Evolutionary conservation across 768 basidiomycete species (phyloP).

Genomic region (Termitomyces sp.): DNA sequence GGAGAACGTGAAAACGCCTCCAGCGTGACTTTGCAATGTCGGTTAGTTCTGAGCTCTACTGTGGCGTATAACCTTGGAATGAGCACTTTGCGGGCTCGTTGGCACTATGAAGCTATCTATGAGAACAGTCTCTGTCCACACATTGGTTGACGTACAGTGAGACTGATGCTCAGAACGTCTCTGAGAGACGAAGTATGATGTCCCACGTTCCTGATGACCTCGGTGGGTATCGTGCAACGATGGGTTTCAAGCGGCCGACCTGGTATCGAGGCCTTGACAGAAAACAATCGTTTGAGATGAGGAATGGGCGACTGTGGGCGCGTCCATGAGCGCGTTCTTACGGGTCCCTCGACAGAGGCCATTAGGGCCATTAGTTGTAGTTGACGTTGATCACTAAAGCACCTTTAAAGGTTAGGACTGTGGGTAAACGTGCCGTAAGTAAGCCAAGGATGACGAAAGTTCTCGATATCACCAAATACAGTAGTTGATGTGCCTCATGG

Average conservation of each 20-base stretch:
- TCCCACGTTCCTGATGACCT: slow-evolving; percentile 21
- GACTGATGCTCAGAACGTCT: slow-evolving; percentile 24
- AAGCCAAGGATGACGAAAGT: slow-evolving; percentile 7
- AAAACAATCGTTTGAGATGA: slow-evolving; percentile 16
- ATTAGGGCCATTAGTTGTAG: background rate
- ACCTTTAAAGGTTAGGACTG: slow-evolving; percentile 4
- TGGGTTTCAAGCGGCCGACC: background rate
- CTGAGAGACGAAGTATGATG: slow-evolving; percentile 16
- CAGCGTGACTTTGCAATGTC: slow-evolving; percentile 24
- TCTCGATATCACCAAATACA: slow-evolving; percentile 2
- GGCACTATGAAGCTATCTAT: slow-evolving; percentile 18
- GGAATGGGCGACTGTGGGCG: slow-evolving; percentile 16
- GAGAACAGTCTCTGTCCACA: background rate
- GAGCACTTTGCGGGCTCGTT: slow-evolving; percentile 19
- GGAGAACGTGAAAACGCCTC: slow-evolving; percentile 43
- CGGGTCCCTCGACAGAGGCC: slow-evolving; percentile 7
- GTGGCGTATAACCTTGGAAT: slow-evolving; percentile 24
- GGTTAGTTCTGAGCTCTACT: slow-evolving; percentile 30
- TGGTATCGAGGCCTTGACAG: slow-evolving; percentile 1
- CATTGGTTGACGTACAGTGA: slow-evolving; percentile 15
- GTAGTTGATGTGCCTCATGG: slow-evolving; percentile 9
- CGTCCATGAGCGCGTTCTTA: slow-evolving; percentile 5
- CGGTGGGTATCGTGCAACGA: slow-evolving; percentile 14
- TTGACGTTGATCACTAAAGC: background rate
- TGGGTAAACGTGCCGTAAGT: slow-evolving; percentile 10